Percentiles rank a stretch among this genome's conserved stretches.
Conservation (phyloP, 2,329 filamentous ascomycete genomes). For the Penicillium brevicompactum region DNA sequence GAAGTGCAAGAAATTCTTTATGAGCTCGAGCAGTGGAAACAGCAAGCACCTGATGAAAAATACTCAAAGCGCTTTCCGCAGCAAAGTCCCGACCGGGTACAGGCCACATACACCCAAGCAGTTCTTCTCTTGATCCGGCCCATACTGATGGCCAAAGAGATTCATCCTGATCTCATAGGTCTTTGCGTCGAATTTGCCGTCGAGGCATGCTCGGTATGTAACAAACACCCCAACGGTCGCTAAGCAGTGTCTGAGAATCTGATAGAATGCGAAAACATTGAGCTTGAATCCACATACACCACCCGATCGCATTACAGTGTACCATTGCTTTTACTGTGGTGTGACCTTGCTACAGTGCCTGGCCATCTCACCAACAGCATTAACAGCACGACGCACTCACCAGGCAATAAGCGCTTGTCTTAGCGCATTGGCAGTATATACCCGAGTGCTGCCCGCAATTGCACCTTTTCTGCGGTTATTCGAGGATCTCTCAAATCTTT, state of each 20-base stretch:
- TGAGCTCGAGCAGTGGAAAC: slow-evolving; percentile 17
- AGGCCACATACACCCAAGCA: slow-evolving; percentile 19
- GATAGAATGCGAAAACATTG: slow-evolving; percentile 15
- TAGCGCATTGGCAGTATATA: slow-evolving; percentile 20
- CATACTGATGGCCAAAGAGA: slow-evolving; percentile 9
- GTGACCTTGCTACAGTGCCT: slow-evolving; percentile 20
- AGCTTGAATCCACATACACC: slow-evolving; percentile 19
- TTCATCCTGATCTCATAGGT: slow-evolving; percentile 14
- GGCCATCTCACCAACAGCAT: slow-evolving; percentile 14
- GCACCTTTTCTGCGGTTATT: slow-evolving; percentile 20
- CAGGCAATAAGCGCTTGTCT: slow-evolving; percentile 21
- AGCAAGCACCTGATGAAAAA: slow-evolving; percentile 14
- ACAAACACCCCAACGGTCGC: neutral
- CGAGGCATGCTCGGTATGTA: slow-evolving; percentile 20
- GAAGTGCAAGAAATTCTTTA: slow-evolving; percentile 15
- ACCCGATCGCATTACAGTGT: slow-evolving; percentile 16
- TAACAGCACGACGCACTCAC: slow-evolving; percentile 10
- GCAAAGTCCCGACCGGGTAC: slow-evolving; percentile 17
- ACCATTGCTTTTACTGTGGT: slow-evolving; percentile 21
- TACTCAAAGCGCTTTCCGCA: slow-evolving; percentile 13
- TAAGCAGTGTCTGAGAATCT: neutral
- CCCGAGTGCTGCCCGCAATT: slow-evolving; percentile 12
- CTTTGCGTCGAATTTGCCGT: slow-evolving; percentile 18
- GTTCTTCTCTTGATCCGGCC: slow-evolving; percentile 19
- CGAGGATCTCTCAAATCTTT: slow-evolving; percentile 18